phyloP scores from a whole-genome alignment of 192 early-diverging fungal genomes.

The Spizellomyces sp. region DNA sequence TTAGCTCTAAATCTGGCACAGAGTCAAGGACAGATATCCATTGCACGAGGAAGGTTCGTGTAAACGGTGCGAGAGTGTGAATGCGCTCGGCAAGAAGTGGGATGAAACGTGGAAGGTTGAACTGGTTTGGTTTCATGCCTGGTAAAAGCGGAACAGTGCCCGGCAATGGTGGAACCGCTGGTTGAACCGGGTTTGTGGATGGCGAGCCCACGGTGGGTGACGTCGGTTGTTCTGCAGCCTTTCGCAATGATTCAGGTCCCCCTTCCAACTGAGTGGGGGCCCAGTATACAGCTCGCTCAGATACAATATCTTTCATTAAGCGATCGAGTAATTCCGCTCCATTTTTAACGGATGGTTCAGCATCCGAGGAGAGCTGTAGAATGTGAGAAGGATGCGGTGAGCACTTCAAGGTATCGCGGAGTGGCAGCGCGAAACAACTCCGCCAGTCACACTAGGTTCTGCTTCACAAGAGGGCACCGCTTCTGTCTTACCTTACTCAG shows the following conservation, averaged over 20 bases:
- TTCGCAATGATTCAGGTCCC: background rate
- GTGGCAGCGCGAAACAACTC: too few species aligned
- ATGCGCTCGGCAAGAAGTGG: slow-evolving; percentile 92
- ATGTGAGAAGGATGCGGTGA: too few species aligned
- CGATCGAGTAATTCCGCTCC: slow-evolving; percentile 93
- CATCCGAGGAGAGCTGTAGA: slow-evolving; percentile 78
- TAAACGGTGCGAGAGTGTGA: slow-evolving; percentile 85
- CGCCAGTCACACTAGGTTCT: too few species aligned
- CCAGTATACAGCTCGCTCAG: slow-evolving; percentile 83
- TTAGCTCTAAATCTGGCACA: slow-evolving; percentile 91
- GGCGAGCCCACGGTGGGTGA: background rate
- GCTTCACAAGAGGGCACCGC: background rate
- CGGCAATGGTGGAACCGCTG: slow-evolving; percentile 36
- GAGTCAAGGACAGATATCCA: slow-evolving; percentile 92
- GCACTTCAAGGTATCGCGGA: too few species aligned
- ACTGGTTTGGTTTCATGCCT: slow-evolving; percentile 49
- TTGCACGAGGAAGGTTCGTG: slow-evolving; percentile 90
- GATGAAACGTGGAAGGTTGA: slow-evolving; percentile 92
- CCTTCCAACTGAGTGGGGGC: slow-evolving; percentile 36
- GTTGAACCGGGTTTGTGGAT: background rate
- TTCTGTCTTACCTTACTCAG: slow-evolving; percentile 75
- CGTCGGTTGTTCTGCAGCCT: background rate
- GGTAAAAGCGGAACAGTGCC: slow-evolving; percentile 37
- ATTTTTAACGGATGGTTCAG: slow-evolving; percentile 88
- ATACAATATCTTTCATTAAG: slow-evolving; percentile 95